Conservation (phyloP, 2,329 filamentous ascomycete species). For the Fusarium coicis region DNA sequence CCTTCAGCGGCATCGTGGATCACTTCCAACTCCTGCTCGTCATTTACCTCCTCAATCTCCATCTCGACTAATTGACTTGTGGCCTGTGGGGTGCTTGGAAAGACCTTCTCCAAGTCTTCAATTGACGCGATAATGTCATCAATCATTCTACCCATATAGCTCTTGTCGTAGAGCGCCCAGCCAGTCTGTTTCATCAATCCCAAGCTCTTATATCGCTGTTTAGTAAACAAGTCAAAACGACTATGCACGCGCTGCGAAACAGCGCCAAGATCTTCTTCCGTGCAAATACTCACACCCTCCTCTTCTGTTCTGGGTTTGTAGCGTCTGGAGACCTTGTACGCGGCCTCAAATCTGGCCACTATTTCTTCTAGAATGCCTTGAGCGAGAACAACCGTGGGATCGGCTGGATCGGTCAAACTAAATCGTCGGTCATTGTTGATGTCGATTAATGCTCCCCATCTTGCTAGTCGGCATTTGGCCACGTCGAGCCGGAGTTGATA, state of each 20-base stretch:
- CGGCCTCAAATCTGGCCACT: neutral
- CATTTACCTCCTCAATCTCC: neutral
- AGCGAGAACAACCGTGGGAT: accelerated
- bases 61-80: neutral
- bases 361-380: neutral
- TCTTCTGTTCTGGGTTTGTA: accelerated
- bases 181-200: constrained; percentile 2
- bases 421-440: constrained; percentile 46
- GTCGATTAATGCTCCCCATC: constrained; percentile 49
- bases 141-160: constrained; percentile 37
- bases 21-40: neutral
- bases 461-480: constrained; percentile 45
- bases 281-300: accelerated
- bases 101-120: constrained; percentile 39
- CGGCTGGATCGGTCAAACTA: neutral
- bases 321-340: neutral
- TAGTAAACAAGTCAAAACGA: neutral
- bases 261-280: neutral
- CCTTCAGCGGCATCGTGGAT: neutral
- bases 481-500: constrained; percentile 49
- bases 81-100: neutral
- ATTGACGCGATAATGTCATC: constrained; percentile 35
- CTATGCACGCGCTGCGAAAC: neutral
- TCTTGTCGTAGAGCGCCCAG: constrained; percentile 16
- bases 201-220: neutral